phyloP scores from a whole-genome alignment of 441 rosid genomes.

The Capsella rubella region DNA sequence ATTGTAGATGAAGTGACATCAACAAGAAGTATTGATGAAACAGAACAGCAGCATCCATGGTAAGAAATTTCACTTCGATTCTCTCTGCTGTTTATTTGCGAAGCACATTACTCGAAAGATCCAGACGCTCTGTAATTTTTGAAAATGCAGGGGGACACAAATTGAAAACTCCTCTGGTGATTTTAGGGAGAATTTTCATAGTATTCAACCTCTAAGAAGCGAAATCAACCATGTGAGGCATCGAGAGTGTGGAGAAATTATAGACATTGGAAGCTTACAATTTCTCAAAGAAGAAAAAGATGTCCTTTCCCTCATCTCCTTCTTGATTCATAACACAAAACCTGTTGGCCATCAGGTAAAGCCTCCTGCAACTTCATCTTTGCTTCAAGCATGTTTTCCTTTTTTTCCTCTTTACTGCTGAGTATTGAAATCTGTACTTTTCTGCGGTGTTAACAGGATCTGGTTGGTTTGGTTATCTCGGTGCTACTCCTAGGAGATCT shows the following conservation, averaged over 20 bases:
- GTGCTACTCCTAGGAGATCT: slow-evolving; percentile 78
- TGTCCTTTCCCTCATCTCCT: slow-evolving; percentile 63
- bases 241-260: slow-evolving; percentile 63
- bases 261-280: slow-evolving; percentile 67
- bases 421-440: slow-evolving; percentile 10
- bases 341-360: slow-evolving; percentile 94
- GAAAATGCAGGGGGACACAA: slow-evolving; percentile 36
- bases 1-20: slow-evolving; percentile 46
- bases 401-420: not conserved
- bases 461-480: slow-evolving; percentile 85
- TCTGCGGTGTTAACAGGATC: slow-evolving; percentile 58
- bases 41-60: slow-evolving; percentile 55
- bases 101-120: slow-evolving; percentile 18
- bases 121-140: slow-evolving; percentile 8
- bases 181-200: slow-evolving; percentile 47
- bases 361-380: not conserved
- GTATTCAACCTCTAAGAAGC: slow-evolving; percentile 31
- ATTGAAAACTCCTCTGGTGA: slow-evolving; percentile 45
- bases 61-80: slow-evolving; percentile 35
- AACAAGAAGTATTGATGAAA: slow-evolving; percentile 48
- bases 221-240: slow-evolving; percentile 32
- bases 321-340: slow-evolving; percentile 69
- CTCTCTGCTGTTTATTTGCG: slow-evolving; percentile 14
- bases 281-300: slow-evolving; percentile 63
- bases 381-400: slow-evolving; percentile 35